Evolutionary conservation across 2,329 filamentous ascomycete genomes (phyloP), one percentile per base, ranked within the genome.

Genomic region (Botrytis hyacinthi): DNA sequence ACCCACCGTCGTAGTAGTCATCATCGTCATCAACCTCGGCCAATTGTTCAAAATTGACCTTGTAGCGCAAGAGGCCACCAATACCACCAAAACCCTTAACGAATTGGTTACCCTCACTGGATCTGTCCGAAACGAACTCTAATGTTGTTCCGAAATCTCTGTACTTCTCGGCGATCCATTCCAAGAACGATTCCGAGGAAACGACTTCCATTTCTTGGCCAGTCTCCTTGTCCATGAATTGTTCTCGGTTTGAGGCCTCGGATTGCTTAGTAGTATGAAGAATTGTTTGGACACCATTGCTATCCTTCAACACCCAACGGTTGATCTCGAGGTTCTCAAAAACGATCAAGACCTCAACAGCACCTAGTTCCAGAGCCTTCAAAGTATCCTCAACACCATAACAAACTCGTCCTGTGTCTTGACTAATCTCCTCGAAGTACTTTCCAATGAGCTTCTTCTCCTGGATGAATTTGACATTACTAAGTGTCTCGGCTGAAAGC

Each of bases 381-480:
- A 99, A 87, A 26, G 96, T 99, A 82, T 99, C 97, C 2, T 98
- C 96, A 76, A 99, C 92, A 87, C 96, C 94, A 83, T 99, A 99
- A 87, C 96, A 99, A 78, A 99, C 91, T 82, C 94, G 96, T 79
- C 96, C 96, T 70, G 92, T 97, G 82, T 99, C 96, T 84, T 97
- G 94, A 83, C 94, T 97, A 81, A 99, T 98, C 85, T 99, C 95
- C 83, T 99, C 95, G 80, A 99, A 99, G 87, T 99, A 99, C 82
- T 93, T 94, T 83, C 95, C 95, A 81, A 99, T 99, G 76, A 99
- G 90, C 87, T 98, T 99, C 92, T 99, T 99, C 89, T 99, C 96
- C 85, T 99, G 96, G 83, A 99, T 98, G 84, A 99, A 99, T 86
- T 99, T 99, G 89, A 99, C 96, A 82, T 98, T 99, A 84, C 95